These are phyloP conservation scores for Mycogone perniciosa DNA, from an alignment of 2,329 filamentous ascomycete genomes.

Conservation along the genomic window DNA sequence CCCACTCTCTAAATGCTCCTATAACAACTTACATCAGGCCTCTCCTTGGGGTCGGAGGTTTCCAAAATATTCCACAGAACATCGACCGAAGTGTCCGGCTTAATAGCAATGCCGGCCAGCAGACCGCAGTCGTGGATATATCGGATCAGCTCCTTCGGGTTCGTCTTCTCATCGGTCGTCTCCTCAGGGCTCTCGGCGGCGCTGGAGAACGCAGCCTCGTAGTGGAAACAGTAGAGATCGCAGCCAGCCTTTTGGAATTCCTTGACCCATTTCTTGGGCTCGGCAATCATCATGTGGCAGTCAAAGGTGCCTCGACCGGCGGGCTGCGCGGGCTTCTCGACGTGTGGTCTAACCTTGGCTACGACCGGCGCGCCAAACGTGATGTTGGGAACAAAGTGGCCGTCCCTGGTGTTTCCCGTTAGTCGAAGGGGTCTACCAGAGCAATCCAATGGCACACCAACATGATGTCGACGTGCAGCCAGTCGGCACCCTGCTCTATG, in stretches of 20 bases:
- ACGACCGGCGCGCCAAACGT: constrained; percentile 95
- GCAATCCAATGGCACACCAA: constrained; percentile 26
- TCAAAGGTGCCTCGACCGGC: constrained; percentile 89
- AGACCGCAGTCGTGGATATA: constrained; percentile 88
- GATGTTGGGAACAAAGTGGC: constrained; percentile 97
- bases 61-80: constrained; percentile 89
- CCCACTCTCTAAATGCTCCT: not conserved
- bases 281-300: constrained; percentile 99
- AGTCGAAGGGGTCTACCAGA: not conserved
- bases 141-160: constrained; percentile 74
- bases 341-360: constrained; percentile 83
- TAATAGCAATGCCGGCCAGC: constrained; percentile 90
- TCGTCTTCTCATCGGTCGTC: constrained; percentile 65
- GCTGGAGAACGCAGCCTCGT: constrained; percentile 88
- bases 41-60: constrained; percentile 62
- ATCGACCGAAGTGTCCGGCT: constrained; percentile 84
- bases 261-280: constrained; percentile 98
- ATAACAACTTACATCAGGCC: constrained; percentile 67
- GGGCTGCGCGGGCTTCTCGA: constrained; percentile 63
- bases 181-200: constrained; percentile 74
- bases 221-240: constrained; percentile 99
- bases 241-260: constrained; percentile 92
- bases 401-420: constrained; percentile 59
- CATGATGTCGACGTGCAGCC: constrained; percentile 93
- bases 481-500: constrained; percentile 82